A percentile compares a stretch with the other conserved stretches of the same genome.
Evolutionary conservation across 2,329 filamentous ascomycete species (phyloP).

Genomic region (Curvularia sp.): DNA sequence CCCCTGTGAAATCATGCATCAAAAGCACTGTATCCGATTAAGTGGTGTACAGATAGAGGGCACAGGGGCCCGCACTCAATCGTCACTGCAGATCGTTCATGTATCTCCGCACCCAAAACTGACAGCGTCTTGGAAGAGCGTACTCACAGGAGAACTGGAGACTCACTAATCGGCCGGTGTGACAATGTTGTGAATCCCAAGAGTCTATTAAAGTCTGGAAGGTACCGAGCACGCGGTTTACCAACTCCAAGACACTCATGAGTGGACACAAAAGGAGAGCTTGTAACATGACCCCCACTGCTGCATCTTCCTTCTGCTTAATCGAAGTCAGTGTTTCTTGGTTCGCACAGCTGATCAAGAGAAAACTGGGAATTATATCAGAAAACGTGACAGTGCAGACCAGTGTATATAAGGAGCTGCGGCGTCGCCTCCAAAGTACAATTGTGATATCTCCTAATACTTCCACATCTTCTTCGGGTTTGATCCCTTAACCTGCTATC

Average conservation of each 20-base stretch:
- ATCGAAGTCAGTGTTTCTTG: not conserved
- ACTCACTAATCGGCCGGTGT: not conserved
- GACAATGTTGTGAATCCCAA: not conserved
- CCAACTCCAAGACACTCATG: not conserved
- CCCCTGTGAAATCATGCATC: not conserved
- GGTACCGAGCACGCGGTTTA: not conserved
- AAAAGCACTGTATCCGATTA: not conserved
- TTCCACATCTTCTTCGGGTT: constrained; percentile 2
- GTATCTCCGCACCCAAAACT: not conserved
- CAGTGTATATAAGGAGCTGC: constrained; percentile 21
- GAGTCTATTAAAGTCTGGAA: not conserved
- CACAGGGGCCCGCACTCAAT: not conserved
- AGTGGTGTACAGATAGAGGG: not conserved
- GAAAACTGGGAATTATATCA: not conserved
- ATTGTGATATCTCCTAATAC: constrained; percentile 17
- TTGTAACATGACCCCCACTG: not conserved
- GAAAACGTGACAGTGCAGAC: not conserved
- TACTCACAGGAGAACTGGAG: not conserved
- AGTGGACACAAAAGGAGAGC: not conserved
- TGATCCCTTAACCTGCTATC: not conserved
- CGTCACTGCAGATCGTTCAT: not conserved
- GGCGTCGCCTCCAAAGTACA: constrained; percentile 6
- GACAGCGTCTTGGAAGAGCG: too few relatives aligned
- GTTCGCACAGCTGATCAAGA: not conserved
- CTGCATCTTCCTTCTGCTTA: not conserved